Evolutionary conservation across 495 filamentous ascomycete species (phyloP).

Genomic region (Hypoxylon cercidicola): DNA sequence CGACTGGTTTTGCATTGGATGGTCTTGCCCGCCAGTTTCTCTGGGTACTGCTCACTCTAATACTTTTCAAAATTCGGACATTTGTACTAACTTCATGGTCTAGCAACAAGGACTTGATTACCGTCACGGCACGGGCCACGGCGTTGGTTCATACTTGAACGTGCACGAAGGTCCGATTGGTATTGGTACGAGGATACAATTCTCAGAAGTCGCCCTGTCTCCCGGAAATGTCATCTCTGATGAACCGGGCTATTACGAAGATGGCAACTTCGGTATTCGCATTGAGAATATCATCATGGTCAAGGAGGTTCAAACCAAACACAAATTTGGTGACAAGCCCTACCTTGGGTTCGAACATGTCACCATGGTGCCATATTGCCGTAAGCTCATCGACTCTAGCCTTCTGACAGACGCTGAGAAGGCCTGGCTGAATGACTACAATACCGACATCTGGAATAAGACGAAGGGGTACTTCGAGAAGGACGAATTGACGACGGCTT

Average conservation of each 20-base stretch:
- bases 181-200: slow-evolving; percentile 90
- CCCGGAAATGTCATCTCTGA: slow-evolving; percentile 95
- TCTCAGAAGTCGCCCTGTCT: slow-evolving; percentile 87
- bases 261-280: slow-evolving; percentile 95
- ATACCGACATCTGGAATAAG: slow-evolving; percentile 82
- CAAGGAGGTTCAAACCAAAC: slow-evolving; percentile 82
- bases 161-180: slow-evolving; percentile 99
- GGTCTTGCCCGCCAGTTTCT: slow-evolving; percentile 88
- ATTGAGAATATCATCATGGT: slow-evolving; percentile 97
- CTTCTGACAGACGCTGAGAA: slow-evolving; percentile 82
- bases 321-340: slow-evolving; percentile 91
- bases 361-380: slow-evolving; percentile 94
- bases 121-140: slow-evolving; percentile 96
- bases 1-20: slow-evolving; percentile 92
- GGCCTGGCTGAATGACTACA: slow-evolving; percentile 88
- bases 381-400: slow-evolving; percentile 82
- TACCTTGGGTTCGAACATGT: slow-evolving; percentile 97
- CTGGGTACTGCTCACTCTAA: slow-evolving; percentile 67
- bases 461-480: slow-evolving; percentile 82
- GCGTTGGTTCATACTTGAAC: slow-evolving; percentile 90
- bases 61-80: not conserved
- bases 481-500: slow-evolving; percentile 73
- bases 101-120: slow-evolving; percentile 89
- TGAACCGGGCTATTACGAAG: slow-evolving; percentile 98
- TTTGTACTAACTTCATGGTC: slow-evolving; percentile 14